Percentiles rank a stretch among this genome's conserved stretches.
These are phyloP conservation scores for Spatholobus suberectus DNA, from an alignment of 306 rosid species.

Conservation along the genomic window DNA sequence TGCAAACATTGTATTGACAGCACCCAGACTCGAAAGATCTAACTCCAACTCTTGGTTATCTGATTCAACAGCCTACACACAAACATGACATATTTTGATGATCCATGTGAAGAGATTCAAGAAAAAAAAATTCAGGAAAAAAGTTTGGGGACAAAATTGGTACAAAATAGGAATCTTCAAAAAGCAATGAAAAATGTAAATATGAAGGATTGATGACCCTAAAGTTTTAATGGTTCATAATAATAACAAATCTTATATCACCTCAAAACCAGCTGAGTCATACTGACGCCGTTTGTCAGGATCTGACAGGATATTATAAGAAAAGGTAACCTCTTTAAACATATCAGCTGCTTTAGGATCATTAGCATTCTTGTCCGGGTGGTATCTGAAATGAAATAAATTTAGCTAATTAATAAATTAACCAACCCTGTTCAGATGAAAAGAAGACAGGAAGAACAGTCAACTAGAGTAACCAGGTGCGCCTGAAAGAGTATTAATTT, in stretches of 20 bases:
- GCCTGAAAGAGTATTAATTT: not conserved
- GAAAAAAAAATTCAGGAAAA: too few species aligned
- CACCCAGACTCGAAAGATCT: slow-evolving; percentile 97
- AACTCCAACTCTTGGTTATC: slow-evolving; percentile 96
- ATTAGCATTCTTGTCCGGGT: slow-evolving; percentile 98
- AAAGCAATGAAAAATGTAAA: slow-evolving; percentile 32
- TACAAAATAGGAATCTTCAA: slow-evolving; percentile 1
- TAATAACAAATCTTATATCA: slow-evolving; percentile 45
- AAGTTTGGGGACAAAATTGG: not conserved
- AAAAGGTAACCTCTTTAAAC: slow-evolving; percentile 96
- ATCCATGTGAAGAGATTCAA: slow-evolving; percentile 5
- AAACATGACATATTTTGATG: slow-evolving; percentile 40
- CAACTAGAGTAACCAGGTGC: slow-evolving; percentile 16
- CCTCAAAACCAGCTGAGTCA: slow-evolving; percentile 98
- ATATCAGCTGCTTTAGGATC: slow-evolving; percentile 97
- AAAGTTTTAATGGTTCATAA: slow-evolving; percentile 22
- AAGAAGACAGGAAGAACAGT: slow-evolving; percentile 38
- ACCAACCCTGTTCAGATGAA: slow-evolving; percentile 21
- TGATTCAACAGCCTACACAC: slow-evolving; percentile 82
- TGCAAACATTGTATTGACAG: slow-evolving; percentile 99
- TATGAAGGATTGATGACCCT: slow-evolving; percentile 23
- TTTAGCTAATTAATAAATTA: slow-evolving; percentile 28
- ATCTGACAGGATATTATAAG: slow-evolving; percentile 84
- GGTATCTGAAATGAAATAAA: slow-evolving; percentile 71
- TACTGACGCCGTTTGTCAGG: slow-evolving; percentile 91